phyloP scores from a whole-genome alignment of 768 basidiomycete species.

The Chiua virens region DNA sequence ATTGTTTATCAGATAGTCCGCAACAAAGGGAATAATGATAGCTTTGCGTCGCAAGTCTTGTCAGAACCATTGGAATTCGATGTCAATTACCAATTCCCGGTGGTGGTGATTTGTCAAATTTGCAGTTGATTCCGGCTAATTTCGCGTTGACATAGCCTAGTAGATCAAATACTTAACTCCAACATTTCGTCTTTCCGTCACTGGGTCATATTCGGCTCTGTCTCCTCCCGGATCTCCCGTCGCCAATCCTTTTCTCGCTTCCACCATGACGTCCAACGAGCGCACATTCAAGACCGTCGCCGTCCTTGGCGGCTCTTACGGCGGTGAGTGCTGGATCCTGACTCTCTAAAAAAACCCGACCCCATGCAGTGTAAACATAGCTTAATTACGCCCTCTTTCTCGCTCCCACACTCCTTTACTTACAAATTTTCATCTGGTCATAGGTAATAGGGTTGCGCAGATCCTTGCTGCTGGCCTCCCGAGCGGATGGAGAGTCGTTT shows the following conservation, averaged over 20 bases:
- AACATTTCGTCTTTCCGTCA: background rate
- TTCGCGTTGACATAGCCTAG: no score
- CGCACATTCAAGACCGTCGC: conserved; percentile 39
- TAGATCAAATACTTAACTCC: no score
- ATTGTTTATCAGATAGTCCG: no score
- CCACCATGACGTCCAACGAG: conserved; percentile 8
- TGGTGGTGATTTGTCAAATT: no score
- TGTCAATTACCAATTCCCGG: no score
- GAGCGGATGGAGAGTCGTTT: conserved; percentile 51
- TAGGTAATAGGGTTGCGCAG: conserved; percentile 51
- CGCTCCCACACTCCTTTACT: background rate
- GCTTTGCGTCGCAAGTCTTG: no score
- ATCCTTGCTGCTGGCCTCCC: conserved; percentile 50
- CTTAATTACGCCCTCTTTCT: background rate
- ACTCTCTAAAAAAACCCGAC: background rate
- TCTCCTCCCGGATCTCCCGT: background rate
- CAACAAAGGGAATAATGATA: no score
- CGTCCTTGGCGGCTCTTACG: conserved; percentile 57
- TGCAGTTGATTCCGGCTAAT: no score
- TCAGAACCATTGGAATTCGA: no score
- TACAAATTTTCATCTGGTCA: background rate
- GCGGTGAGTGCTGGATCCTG: conserved; percentile 35
- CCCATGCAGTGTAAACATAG: background rate
- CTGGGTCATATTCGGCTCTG: background rate
- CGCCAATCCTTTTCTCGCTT: background rate